Percentiles rank a stretch among this genome's conserved stretches.
phyloP scores from a whole-genome alignment of 305 asterid genomes.

The Fraxinus ornus region DNA sequence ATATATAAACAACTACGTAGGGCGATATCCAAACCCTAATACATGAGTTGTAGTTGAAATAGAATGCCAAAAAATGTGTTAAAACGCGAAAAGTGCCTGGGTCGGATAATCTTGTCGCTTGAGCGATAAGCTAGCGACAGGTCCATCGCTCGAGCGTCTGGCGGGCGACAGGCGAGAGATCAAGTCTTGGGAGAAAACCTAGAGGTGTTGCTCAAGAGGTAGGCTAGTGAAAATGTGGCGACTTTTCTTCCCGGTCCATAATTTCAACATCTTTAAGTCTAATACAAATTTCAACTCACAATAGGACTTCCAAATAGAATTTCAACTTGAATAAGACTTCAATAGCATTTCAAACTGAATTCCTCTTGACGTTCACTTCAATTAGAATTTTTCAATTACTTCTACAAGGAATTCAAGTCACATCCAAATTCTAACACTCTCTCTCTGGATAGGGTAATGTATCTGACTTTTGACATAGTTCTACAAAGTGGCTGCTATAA shows the following conservation, averaged over 20 bases:
- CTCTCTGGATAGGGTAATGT: background rate
- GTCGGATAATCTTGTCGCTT: no score
- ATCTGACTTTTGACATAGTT: background rate
- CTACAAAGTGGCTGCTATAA: background rate
- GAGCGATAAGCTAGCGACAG: no score
- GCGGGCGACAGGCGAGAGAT: background rate
- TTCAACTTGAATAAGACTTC: background rate
- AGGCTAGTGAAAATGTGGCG: background rate
- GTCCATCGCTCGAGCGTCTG: no score
- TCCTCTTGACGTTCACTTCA: background rate
- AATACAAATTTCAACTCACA: background rate
- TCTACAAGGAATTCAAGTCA: no score
- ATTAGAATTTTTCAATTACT: no score
- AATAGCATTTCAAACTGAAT: background rate
- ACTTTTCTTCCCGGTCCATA: background rate
- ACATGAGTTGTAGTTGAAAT: no score
- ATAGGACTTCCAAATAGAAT: background rate
- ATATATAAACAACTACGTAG: no score
- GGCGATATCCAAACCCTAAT: no score
- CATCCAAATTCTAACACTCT: background rate
- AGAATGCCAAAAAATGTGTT: no score
- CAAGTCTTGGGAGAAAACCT: background rate
- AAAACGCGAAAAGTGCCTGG: no score
- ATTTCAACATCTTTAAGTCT: background rate
- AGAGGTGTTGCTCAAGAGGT: background rate